phyloP scores from a whole-genome alignment of 2,329 filamentous ascomycete species.

The Tothia fuscella region DNA sequence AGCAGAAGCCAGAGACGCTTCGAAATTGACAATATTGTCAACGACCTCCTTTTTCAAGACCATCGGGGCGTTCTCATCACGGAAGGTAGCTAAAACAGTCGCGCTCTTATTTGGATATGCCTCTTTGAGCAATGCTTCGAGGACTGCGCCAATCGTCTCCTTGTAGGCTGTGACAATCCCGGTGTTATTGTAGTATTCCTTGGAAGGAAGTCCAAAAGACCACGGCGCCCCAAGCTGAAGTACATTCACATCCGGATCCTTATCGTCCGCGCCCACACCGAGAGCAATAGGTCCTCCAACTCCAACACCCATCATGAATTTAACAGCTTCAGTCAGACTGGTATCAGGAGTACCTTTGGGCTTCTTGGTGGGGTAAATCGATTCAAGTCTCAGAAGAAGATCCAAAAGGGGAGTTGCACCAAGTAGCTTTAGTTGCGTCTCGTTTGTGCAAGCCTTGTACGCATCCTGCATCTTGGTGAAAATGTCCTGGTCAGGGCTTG shows the following conservation, averaged over 20 bases:
- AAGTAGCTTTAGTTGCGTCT: slow-evolving; percentile 41
- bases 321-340: slow-evolving; percentile 32
- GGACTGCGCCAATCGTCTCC: slow-evolving; percentile 18
- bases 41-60: slow-evolving; percentile 13
- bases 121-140: slow-evolving; percentile 23
- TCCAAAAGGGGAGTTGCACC: slow-evolving; percentile 45
- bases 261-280: slow-evolving; percentile 32
- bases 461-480: slow-evolving; percentile 47
- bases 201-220: slow-evolving; percentile 29
- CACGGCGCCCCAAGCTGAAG: slow-evolving; percentile 38
- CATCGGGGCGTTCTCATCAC: slow-evolving; percentile 1
- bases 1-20: slow-evolving; percentile 48
- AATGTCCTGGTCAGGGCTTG: slow-evolving; percentile 8
- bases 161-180: slow-evolving; percentile 24
- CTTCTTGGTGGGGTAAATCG: slow-evolving; percentile 29
- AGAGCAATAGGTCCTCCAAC: slow-evolving; percentile 23
- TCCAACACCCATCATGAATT: slow-evolving; percentile 35
- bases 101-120: slow-evolving; percentile 5
- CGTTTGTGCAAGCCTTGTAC: slow-evolving; percentile 56
- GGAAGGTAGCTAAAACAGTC: slow-evolving; percentile 6
- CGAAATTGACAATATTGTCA: slow-evolving; percentile 42
- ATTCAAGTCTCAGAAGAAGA: slow-evolving; percentile 41
- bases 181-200: slow-evolving; percentile 25
- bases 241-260: slow-evolving; percentile 42
- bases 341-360: not conserved